phyloP scores from a whole-genome alignment of 2,329 filamentous ascomycete genomes.

The Xylariaceae sp. region DNA sequence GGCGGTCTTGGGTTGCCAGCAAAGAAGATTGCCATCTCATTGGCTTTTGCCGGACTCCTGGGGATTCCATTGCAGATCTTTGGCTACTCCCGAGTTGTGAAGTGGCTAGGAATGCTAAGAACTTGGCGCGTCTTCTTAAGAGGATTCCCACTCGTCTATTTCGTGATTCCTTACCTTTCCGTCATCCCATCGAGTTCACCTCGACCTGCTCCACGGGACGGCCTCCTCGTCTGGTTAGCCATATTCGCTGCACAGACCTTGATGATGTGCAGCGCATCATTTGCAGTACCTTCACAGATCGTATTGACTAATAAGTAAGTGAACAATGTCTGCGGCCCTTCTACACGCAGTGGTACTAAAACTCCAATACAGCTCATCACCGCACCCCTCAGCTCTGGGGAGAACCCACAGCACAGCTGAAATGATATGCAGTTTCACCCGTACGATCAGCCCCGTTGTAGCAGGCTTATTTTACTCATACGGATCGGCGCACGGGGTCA shows the following conservation, averaged over 20 bases:
- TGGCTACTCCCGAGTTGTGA: slow-evolving; percentile 15
- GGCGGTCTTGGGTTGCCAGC: slow-evolving; percentile 18
- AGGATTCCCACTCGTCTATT: slow-evolving; percentile 20
- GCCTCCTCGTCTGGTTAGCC: slow-evolving; percentile 16
- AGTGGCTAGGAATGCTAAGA: slow-evolving; percentile 15
- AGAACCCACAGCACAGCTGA: slow-evolving; percentile 20
- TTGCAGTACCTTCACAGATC: slow-evolving; percentile 20
- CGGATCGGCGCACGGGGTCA: slow-evolving; percentile 18
- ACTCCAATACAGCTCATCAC: slow-evolving; percentile 4
- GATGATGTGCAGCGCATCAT: slow-evolving; percentile 19
- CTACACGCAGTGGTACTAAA: not conserved
- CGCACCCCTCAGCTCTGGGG: slow-evolving; percentile 19
- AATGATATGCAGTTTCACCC: slow-evolving; percentile 20
- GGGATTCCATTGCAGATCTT: slow-evolving; percentile 19
- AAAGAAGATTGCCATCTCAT: slow-evolving; percentile 16
- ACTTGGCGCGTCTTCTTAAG: slow-evolving; percentile 20
- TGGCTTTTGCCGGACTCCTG: slow-evolving; percentile 19
- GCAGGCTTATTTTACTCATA: slow-evolving; percentile 20
- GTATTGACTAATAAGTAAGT: slow-evolving; percentile 25
- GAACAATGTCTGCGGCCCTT: not conserved
- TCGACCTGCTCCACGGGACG: slow-evolving; percentile 10
- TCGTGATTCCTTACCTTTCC: slow-evolving; percentile 20
- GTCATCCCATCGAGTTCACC: slow-evolving; percentile 16
- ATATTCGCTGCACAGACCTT: slow-evolving; percentile 16
- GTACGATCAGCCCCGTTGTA: slow-evolving; percentile 14